A percentile compares a stretch with the other conserved stretches of the same genome.
Conservation (phyloP, 257 asterid genomes). For the Solanum arcanum region DNA sequence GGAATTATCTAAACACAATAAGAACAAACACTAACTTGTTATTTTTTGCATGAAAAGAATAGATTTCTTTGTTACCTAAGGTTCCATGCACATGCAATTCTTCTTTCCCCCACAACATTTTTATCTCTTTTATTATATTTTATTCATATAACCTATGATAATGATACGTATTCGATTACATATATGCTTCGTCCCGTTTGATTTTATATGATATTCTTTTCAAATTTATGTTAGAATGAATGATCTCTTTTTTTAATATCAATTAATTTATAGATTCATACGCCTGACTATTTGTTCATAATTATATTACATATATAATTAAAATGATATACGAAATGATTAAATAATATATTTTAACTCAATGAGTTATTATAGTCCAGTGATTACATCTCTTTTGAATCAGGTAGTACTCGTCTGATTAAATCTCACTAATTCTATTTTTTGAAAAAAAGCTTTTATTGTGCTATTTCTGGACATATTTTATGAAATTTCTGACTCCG, state of each 20-base stretch:
- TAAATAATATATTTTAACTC: no score
- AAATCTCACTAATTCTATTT: no score
- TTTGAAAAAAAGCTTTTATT: no score
- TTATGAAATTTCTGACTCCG: no score
- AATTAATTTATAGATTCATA: no score
- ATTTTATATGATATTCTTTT: not conserved
- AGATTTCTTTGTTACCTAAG: slow-evolving; percentile 12
- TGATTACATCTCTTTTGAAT: no score
- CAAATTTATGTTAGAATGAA: not conserved
- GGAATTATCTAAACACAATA: slow-evolving; percentile 18
- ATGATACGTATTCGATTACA: not conserved
- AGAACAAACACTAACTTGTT: slow-evolving; percentile 44
- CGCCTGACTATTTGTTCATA: no score
- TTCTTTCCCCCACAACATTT: not conserved
- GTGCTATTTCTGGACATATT: fast-evolving
- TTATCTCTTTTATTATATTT: not conserved
- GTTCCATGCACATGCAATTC: slow-evolving; percentile 52
- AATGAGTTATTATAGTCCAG: no score
- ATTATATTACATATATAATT: no score
- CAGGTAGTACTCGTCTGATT: no score
- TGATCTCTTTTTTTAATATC: not conserved
- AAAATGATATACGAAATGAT: no score
- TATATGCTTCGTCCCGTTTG: not conserved
- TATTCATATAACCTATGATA: not conserved
- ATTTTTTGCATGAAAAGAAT: slow-evolving; percentile 48